A percentile compares a stretch with the other conserved stretches of the same genome.
Conservation (phyloP, 2,329 filamentous ascomycete species). For the Penicillium griseofulvum region DNA sequence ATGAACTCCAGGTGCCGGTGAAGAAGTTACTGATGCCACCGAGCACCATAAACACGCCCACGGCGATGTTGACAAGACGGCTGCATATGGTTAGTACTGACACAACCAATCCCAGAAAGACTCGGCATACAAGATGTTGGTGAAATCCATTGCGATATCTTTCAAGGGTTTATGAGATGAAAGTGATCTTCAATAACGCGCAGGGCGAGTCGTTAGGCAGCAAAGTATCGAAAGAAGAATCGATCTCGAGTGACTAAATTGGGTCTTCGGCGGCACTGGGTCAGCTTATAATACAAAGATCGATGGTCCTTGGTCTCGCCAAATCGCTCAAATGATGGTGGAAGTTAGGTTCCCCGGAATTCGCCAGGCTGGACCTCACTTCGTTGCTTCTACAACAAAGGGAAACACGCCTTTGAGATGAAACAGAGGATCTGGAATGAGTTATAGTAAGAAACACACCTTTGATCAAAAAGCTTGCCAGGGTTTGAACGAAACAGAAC, state of each 20-base stretch:
- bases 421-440: not conserved
- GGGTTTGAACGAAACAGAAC: conserved; percentile 13
- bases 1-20: conserved; percentile 51
- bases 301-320: not conserved
- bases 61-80: conserved; percentile 88
- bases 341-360: not conserved
- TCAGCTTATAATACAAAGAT: not conserved
- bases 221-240: not conserved
- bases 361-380: not conserved
- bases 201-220: conserved; percentile 8
- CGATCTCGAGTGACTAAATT: not conserved
- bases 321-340: not conserved
- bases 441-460: not conserved
- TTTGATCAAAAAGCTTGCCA: conserved; percentile 7
- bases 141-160: conserved; percentile 72
- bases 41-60: conserved; percentile 81
- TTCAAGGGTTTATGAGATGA: not conserved
- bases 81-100: conserved; percentile 49
- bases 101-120: not conserved
- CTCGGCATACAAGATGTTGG: conserved; percentile 57
- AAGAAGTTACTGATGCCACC: conserved; percentile 63
- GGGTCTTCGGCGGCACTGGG: not conserved
- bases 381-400: not conserved
- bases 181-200: conserved; percentile 6
- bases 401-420: not conserved